phyloP scores from a whole-genome alignment of 768 basidiomycete genomes.

The Mycena capillaripes region DNA sequence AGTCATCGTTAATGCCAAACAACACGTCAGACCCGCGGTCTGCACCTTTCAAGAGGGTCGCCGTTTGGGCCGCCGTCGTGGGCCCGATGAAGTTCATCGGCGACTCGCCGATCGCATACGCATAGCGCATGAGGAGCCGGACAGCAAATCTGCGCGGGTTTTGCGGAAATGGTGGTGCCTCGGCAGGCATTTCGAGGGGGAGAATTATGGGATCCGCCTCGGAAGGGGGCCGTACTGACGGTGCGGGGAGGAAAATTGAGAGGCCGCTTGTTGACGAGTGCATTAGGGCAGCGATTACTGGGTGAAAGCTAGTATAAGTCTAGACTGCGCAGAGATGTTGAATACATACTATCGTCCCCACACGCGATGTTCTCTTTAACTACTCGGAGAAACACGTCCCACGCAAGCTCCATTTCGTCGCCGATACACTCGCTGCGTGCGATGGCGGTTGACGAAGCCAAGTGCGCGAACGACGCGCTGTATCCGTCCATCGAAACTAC shows the following conservation, averaged over 20 bases:
- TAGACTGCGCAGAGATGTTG: neutral
- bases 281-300: constrained; percentile 33
- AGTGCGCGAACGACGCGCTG: neutral
- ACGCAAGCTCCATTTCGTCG: constrained; percentile 12
- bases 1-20: constrained; percentile 11
- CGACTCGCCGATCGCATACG: constrained; percentile 16
- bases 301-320: neutral
- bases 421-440: constrained; percentile 9
- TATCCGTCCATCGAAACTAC: constrained; percentile 29
- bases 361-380: constrained; percentile 17
- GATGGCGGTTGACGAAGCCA: neutral
- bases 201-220: constrained; percentile 25
- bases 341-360: constrained; percentile 18
- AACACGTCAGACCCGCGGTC: neutral
- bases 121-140: constrained; percentile 16
- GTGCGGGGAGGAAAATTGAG: constrained; percentile 32
- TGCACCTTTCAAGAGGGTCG: neutral
- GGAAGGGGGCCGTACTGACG: neutral
- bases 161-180: constrained; percentile 12
- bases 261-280: constrained; percentile 27
- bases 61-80: neutral
- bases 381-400: constrained; percentile 24
- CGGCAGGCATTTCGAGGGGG: constrained; percentile 22
- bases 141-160: constrained; percentile 21
- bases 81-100: constrained; percentile 6